phyloP scores from a whole-genome alignment of 2,329 filamentous ascomycete genomes.

The Epichloe baconii region DNA sequence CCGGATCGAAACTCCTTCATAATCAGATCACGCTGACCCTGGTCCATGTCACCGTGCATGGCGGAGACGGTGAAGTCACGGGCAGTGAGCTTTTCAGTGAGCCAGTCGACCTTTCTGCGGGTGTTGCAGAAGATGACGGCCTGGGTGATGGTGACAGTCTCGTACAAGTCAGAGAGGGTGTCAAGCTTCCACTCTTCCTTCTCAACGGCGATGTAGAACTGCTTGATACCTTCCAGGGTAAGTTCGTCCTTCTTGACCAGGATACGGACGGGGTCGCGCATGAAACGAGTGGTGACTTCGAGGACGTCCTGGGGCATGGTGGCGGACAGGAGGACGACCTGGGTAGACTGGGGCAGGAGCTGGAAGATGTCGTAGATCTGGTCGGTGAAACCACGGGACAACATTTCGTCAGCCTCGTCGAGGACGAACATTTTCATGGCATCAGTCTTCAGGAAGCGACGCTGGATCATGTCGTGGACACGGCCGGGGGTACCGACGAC shows the following conservation, averaged over 20 bases:
- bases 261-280: slow-evolving; percentile 97
- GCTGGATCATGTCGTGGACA: slow-evolving; percentile 99
- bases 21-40: slow-evolving; percentile 93
- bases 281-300: slow-evolving; percentile 99
- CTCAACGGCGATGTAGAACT: slow-evolving; percentile 99
- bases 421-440: slow-evolving; percentile 99
- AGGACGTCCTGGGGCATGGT: slow-evolving; percentile 99
- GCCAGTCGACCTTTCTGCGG: slow-evolving; percentile 99
- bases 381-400: slow-evolving; percentile 99
- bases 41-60: slow-evolving; percentile 99
- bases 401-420: slow-evolving; percentile 98
- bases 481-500: slow-evolving; percentile 96
- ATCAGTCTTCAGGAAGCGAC: slow-evolving; percentile 91
- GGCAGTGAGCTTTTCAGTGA: slow-evolving; percentile 96
- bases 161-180: slow-evolving; percentile 96
- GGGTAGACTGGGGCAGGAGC: slow-evolving; percentile 91
- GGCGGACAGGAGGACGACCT: slow-evolving; percentile 94
- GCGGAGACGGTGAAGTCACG: slow-evolving; percentile 98
- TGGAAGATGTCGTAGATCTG: slow-evolving; percentile 99
- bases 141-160: slow-evolving; percentile 98
- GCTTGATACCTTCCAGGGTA: slow-evolving; percentile 99
- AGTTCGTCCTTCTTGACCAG: slow-evolving; percentile 99
- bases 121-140: slow-evolving; percentile 99
- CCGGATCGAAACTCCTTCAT: slow-evolving; percentile 99
- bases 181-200: slow-evolving; percentile 99